A percentile compares a stretch with the other conserved stretches of the same genome.
Evolutionary conservation across 2,329 filamentous ascomycete species (phyloP).

Genomic region (Colletotrichum echinochloae): DNA sequence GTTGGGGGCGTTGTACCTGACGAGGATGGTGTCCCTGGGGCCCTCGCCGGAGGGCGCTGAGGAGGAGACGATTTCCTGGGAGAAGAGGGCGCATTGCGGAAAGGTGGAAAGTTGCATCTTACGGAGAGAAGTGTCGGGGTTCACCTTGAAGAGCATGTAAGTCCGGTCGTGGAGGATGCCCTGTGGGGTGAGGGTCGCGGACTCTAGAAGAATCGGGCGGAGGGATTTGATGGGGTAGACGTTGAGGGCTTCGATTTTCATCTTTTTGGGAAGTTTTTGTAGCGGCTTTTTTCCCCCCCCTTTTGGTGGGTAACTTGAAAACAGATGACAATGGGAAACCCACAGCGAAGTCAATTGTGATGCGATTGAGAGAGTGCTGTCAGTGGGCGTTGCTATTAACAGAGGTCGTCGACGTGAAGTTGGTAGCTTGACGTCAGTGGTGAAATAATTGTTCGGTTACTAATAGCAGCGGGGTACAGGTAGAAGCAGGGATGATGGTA

Average conservation of each 20-base stretch:
- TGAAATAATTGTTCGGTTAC: conserved; percentile 10
- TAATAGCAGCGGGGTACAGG: not conserved
- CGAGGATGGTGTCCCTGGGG: conserved; percentile 51
- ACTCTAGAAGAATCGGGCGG: conserved; percentile 67
- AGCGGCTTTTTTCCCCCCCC: too few relatives aligned
- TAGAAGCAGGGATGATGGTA: conserved; percentile 26
- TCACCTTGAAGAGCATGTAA: conserved; percentile 75
- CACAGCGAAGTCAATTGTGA: not conserved
- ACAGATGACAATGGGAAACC: not conserved
- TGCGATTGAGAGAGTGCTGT: not conserved
- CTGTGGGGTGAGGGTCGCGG: conserved; percentile 67
- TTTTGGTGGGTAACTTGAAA: too few relatives aligned
- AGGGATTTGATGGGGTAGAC: conserved; percentile 81
- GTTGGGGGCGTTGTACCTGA: conserved; percentile 56
- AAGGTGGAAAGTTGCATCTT: conserved; percentile 71
- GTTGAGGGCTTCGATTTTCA: conserved; percentile 59
- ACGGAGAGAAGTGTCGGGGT: conserved; percentile 54
- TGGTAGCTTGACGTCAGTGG: conserved; percentile 14
- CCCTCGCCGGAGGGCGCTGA: conserved; percentile 54
- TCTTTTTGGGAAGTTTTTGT: not conserved
- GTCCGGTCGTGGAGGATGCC: conserved; percentile 75
- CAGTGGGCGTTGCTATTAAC: not conserved
- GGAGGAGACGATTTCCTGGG: conserved; percentile 64
- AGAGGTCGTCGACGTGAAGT: conserved; percentile 25
- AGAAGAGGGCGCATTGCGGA: conserved; percentile 73